Conservation (phyloP, 1,284 basidiomycete species). For the Sanghuangporus baumii region DNA sequence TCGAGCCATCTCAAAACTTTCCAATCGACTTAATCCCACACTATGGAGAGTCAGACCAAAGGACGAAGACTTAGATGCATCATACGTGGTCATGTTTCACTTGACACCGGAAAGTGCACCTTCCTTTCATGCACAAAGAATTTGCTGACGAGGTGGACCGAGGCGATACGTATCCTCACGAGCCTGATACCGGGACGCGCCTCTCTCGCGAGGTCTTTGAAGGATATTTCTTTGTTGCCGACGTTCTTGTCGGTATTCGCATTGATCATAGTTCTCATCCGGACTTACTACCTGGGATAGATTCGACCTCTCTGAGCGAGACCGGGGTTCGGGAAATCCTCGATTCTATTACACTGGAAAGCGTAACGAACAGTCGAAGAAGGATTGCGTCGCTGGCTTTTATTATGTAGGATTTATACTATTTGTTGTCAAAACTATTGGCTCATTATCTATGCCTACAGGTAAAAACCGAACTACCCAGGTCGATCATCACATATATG, state of each 20-base stretch:
- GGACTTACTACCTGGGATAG: conserved; percentile 12
- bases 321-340: conserved; percentile 29
- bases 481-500: conserved; percentile 91
- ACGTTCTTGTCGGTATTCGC: conserved; percentile 69
- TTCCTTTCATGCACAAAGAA: conserved; percentile 37
- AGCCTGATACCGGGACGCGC: conserved; percentile 35
- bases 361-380: conserved; percentile 44
- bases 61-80: neutral
- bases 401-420: conserved; percentile 63
- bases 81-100: conserved; percentile 10
- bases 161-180: conserved; percentile 83
- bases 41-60: conserved; percentile 3
- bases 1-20: neutral
- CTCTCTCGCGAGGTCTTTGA: conserved; percentile 55
- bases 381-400: conserved; percentile 68
- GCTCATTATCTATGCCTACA: conserved; percentile 25
- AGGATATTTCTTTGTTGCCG: conserved; percentile 70
- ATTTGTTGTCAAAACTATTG: neutral
- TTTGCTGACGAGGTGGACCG: conserved; percentile 74
- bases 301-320: conserved; percentile 20
- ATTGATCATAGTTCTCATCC: conserved; percentile 21
- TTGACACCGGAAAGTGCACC: conserved; percentile 3
- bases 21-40: neutral
- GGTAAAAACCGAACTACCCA: conserved; percentile 89
- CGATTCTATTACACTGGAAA: conserved; percentile 33